Evolutionary conservation across 805 yeast species (phyloP), one percentile per base, ranked within the genome.

Genomic region (Wilhelminamyces savonicus): DNA sequence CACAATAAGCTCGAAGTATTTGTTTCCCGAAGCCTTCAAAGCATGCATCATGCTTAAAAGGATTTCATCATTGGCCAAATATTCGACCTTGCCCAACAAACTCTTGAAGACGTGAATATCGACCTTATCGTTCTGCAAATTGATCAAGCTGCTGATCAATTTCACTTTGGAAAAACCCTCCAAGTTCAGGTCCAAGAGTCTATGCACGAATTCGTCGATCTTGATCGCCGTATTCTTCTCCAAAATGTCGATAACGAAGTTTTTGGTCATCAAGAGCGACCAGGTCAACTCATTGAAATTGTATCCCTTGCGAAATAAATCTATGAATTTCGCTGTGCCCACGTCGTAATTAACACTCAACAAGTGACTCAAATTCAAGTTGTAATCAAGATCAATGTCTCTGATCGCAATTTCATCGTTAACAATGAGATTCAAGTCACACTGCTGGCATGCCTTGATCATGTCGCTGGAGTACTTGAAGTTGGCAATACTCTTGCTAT

Each of bases 261-360:
- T 41, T 16, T 48, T 43, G 28, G 51, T 60, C 16, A 60, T 40
- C 3, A 63, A 25, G 6, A 52, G 46, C 3, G 35, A 39, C 59
- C 67, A 56, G 3, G 69, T 62, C 5, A 33, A 32, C 5, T 43
- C 27, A 13, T 44, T 48, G 41, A 64, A 64, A 6, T 45, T 44
- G 22, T 44, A 48, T 0, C 66, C 66, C n/a, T 47, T 46, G 8
- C 38, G 35, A 35, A 60, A 58, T 4, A 36, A 35, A 9, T 46
- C 46, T 4, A 56, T 24, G 29, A 64, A 64, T 29, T 34, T 37
- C 7, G 32, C 31, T 2, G 36, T 27, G 2, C 67, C 69, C 1
- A 36, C 24, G 1, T 48, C 30, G 24, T 48, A 47, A 32, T 56
- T 49, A 5, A 55, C 42, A 23, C 41, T 54, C 26, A 63, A 45